phyloP scores from a whole-genome alignment of 805 yeast genomes.

The Tetrapisispora fleetii region DNA sequence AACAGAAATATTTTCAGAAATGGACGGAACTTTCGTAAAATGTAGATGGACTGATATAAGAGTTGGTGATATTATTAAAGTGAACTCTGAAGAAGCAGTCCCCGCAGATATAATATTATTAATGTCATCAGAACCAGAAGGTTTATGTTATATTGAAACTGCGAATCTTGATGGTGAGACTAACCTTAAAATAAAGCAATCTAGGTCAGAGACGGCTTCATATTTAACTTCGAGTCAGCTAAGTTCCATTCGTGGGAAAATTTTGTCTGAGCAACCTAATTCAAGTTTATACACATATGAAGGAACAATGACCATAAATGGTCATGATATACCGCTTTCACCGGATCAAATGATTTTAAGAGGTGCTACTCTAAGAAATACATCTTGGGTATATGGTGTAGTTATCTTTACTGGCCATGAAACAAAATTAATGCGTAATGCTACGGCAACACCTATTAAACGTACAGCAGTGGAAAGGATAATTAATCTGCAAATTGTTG shows the following conservation, averaged over 20 bases:
- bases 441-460: conserved; percentile 96
- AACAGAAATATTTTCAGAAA: conserved; percentile 51
- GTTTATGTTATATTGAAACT: conserved; percentile 93
- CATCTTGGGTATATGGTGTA: conserved; percentile 90
- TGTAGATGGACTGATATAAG: conserved; percentile 78
- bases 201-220: conserved; percentile 65
- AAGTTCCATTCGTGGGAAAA: conserved; percentile 43
- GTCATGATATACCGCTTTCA: conserved; percentile 54
- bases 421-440: conserved; percentile 95
- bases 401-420: conserved; percentile 97
- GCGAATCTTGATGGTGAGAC: conserved; percentile 98
- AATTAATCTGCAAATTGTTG: conserved; percentile 85
- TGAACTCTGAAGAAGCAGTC: conserved; percentile 77
- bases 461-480: conserved; percentile 94
- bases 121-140: conserved; percentile 96
- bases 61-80: conserved; percentile 86
- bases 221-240: conserved; percentile 58
- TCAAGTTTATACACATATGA: conserved; percentile 90
- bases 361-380: conserved; percentile 92
- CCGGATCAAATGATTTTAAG: conserved; percentile 89
- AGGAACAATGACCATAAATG: conserved; percentile 59
- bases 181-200: conserved; percentile 87
- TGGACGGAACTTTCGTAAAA: conserved; percentile 51
- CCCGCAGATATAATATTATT: conserved; percentile 87
- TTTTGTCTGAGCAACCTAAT: conserved; percentile 86